These are phyloP conservation scores for Zoysia matrella DNA, from an alignment of 202 grass and related monocot species.

Conservation along the genomic window DNA sequence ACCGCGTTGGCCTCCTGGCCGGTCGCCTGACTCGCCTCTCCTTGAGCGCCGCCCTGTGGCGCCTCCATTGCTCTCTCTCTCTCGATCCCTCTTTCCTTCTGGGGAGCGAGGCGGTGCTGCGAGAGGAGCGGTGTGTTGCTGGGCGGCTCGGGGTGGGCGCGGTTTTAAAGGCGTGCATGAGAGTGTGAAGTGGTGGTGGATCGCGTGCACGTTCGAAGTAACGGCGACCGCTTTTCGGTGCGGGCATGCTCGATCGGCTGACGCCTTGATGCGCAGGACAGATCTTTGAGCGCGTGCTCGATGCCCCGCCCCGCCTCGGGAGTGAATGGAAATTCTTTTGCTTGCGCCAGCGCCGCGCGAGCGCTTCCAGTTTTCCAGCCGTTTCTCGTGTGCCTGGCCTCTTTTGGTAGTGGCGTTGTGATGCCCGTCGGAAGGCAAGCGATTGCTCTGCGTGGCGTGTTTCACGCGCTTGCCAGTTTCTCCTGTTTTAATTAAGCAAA, in stretches of 20 bases:
- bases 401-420: slow-evolving; percentile 19
- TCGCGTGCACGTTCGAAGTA: slow-evolving; percentile 21
- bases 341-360: slow-evolving; percentile 26
- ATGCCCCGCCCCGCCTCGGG: slow-evolving; percentile 46
- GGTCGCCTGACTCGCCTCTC: neutral
- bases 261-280: neutral
- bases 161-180: slow-evolving; percentile 46
- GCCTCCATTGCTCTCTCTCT: slow-evolving; percentile 15
- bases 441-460: neutral
- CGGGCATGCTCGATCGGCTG: too few relatives aligned
- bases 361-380: slow-evolving; percentile 26
- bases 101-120: neutral
- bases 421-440: neutral
- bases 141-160: neutral
- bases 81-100: neutral
- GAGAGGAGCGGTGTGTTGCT: too few relatives aligned
- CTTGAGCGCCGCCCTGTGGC: neutral
- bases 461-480: too few relatives aligned
- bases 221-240: neutral
- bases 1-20: neutral
- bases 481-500: neutral
- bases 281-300: neutral
- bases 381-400: slow-evolving; percentile 50
- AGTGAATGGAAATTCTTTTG: slow-evolving; percentile 75
- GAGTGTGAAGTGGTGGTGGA: neutral